Evolutionary conservation across 1,284 basidiomycete genomes (phyloP).

Genomic region (Tilletia setariae): DNA sequence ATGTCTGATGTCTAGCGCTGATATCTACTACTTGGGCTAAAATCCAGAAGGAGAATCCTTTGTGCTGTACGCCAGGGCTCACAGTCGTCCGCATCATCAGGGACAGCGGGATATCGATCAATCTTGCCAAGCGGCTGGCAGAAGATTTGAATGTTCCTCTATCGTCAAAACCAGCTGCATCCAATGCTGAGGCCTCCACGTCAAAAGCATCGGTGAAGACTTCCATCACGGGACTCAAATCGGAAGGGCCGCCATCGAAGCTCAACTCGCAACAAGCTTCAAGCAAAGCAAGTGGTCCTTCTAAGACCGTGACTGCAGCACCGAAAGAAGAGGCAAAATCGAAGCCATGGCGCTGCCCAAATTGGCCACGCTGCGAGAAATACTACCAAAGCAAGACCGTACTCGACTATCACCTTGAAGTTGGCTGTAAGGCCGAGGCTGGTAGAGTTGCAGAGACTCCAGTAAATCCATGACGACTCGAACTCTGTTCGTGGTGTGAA

Average conservation of each 20-base stretch:
- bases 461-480: too few relatives aligned
- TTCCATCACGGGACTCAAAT: too few relatives aligned
- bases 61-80: background rate
- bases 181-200: too few relatives aligned
- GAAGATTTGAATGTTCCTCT: background rate
- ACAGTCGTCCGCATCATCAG: background rate
- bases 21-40: background rate
- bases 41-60: background rate
- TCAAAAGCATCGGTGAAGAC: too few relatives aligned
- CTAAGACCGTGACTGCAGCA: background rate
- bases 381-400: background rate
- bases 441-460: too few relatives aligned
- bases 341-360: conserved; percentile 3
- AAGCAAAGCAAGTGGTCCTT: background rate
- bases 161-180: too few relatives aligned
- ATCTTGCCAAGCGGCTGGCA: background rate
- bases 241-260: too few relatives aligned
- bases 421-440: too few relatives aligned
- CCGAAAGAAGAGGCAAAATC: background rate
- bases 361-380: background rate
- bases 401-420: background rate
- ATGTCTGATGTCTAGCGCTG: background rate
- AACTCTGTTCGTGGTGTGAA: too few relatives aligned
- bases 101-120: background rate
- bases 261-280: too few relatives aligned